These are phyloP conservation scores for Dactylonectria macrodidyma DNA, from an alignment of 2,329 filamentous ascomycete species.

Conservation along the genomic window DNA sequence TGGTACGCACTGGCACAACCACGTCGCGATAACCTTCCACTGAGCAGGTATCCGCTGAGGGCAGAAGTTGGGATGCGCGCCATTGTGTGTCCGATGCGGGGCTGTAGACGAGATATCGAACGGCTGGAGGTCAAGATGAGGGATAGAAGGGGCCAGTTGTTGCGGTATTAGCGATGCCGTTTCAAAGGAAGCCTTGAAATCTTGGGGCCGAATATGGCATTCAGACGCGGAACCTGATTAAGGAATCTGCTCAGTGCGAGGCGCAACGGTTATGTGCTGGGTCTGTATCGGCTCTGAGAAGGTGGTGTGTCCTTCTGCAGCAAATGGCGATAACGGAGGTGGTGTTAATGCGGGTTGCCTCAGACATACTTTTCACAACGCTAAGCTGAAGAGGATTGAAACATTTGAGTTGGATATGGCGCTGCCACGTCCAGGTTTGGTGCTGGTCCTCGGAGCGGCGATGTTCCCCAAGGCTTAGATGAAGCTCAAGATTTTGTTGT, in stretches of 20 bases:
- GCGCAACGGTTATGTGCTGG: background rate
- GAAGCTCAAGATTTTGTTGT: slow-evolving; percentile 31
- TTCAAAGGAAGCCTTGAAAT: background rate
- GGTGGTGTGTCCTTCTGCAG: slow-evolving; percentile 11
- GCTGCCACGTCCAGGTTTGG: background rate
- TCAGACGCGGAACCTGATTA: background rate
- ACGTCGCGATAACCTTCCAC: slow-evolving; percentile 58
- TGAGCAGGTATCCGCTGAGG: slow-evolving; percentile 65
- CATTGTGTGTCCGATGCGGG: slow-evolving; percentile 53
- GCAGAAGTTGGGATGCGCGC: slow-evolving; percentile 59
- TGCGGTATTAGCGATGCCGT: background rate
- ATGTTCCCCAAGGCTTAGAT: background rate
- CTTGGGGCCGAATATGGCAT: background rate
- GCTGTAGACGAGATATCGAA: background rate
- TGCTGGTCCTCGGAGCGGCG: background rate
- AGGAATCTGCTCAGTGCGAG: background rate
- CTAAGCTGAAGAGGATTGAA: slow-evolving; percentile 4
- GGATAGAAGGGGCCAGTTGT: background rate
- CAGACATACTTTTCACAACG: background rate
- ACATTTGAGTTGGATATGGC: background rate
- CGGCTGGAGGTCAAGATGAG: background rate
- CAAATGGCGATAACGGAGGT: slow-evolving; percentile 7
- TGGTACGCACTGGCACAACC: slow-evolving; percentile 56
- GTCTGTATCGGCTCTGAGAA: slow-evolving; percentile 3
- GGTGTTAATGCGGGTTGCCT: slow-evolving; percentile 13